A percentile compares a stretch with the other conserved stretches of the same genome.
phyloP scores from a whole-genome alignment of 1,284 basidiomycete genomes.

The Somion occarium region DNA sequence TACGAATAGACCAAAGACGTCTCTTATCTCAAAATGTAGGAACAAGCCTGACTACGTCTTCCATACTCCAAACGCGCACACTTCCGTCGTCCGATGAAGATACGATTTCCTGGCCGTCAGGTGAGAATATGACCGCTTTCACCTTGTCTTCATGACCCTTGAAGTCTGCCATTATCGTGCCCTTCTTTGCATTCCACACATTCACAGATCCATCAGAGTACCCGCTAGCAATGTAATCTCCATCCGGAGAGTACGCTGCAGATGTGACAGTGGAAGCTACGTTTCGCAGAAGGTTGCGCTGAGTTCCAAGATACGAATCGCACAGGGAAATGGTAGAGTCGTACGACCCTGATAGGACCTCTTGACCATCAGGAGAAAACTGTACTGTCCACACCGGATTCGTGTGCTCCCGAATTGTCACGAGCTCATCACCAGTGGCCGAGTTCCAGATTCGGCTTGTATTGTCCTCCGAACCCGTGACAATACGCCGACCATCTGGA shows the following conservation, averaged over 20 bases:
- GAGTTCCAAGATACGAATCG: constrained; percentile 8
- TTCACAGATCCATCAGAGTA: constrained; percentile 8
- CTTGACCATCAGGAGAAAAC: constrained; percentile 30
- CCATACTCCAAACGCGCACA: constrained; percentile 13
- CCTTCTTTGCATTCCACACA: constrained; percentile 6
- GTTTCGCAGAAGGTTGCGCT: constrained; percentile 1
- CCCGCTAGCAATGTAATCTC: constrained; percentile 1
- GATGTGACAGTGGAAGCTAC: constrained; percentile 7
- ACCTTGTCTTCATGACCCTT: constrained; percentile 20
- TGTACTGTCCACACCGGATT: constrained; percentile 28
- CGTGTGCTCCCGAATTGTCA: constrained; percentile 19
- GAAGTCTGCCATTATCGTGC: constrained; percentile 3
- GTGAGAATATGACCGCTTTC: constrained; percentile 26
- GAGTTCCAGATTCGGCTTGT: constrained; percentile 21
- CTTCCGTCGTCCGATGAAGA: constrained; percentile 32
- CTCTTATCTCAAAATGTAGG: not conserved
- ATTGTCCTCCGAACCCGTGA: constrained; percentile 23
- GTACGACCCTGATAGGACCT: constrained; percentile 15
- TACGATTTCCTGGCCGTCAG: constrained; percentile 25
- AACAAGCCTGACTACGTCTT: constrained; percentile 1
- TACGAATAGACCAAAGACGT: no score
- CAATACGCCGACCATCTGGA: constrained; percentile 18
- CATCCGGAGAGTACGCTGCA: constrained; percentile 12
- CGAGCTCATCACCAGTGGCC: constrained; percentile 9
- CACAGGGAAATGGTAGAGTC: constrained; percentile 7